Base-by-base conservation (phyloP, 148 eudicot species). In the Bassia scoparia region DNA sequence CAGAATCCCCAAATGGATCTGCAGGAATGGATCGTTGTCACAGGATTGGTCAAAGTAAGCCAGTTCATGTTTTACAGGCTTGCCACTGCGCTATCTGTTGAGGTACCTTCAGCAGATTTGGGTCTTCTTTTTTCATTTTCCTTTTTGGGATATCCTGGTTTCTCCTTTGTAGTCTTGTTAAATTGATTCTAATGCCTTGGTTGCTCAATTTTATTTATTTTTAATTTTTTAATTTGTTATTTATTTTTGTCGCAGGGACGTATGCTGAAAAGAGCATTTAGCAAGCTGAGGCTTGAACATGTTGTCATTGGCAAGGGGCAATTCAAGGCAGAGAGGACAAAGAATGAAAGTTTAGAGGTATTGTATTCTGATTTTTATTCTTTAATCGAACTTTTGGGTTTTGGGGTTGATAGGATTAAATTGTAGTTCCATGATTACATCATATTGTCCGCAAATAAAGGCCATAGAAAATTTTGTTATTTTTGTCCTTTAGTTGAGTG, bases 11-110 rank as follows among this genome's bases (percentile, higher is more conserved):
- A 96, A 84, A 87, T 90, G 95, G 99, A 96, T 70, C 76, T 77
- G 55, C 96, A 96, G 99, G 92, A 17, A 96, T 96, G 99, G 99
- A 96, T 79, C 88, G 99, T 27, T 96, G 99, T 77, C 99, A 96
- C 76, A 90, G 99, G 81, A 96, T 96, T 58, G 99, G 99, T 70
- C 99, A 96, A 79, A 96, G 96, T 56, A 96, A 96, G 81, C 99
- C 99, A 69, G 99, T 96, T 76, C 99, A 96, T 85, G 99, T n/a
- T 96, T 80, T 96, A 96, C 79, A 84, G 99, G 85, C 86, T 96
- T 48, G 90, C 99, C 33, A 96, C 99, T 69, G 99, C 99, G 78
- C 94, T 78, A 70, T 96, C 97, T 73, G 82, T 96, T 21, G 99
- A 96, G 97, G 99, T 92, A 77, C 35, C 31, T 73, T n/a, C n/a